Conservation (phyloP, 345 rosid genomes). For the Ceriops zippeliana region DNA sequence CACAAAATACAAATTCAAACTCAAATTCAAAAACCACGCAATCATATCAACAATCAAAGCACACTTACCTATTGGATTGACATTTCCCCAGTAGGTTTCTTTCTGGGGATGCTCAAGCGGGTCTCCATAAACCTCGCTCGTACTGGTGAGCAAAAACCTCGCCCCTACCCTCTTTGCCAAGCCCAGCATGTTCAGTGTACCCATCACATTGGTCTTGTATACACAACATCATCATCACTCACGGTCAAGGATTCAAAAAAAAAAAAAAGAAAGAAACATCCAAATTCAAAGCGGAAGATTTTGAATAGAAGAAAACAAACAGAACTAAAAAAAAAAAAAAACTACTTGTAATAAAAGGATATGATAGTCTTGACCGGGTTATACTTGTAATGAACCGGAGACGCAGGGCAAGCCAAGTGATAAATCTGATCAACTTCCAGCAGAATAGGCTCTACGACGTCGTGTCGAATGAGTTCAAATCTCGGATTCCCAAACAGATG, state of each 20-base stretch:
- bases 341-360: neutral
- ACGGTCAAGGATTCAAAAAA: neutral
- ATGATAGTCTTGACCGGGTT: conserved; percentile 98
- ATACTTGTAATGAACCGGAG: conserved; percentile 94
- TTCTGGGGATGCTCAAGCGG: conserved; percentile 99
- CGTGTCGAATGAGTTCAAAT: conserved; percentile 93
- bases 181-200: conserved; percentile 96
- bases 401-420: conserved; percentile 98
- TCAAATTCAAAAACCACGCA: neutral
- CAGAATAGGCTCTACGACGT: conserved; percentile 91
- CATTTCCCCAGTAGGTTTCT: conserved; percentile 98
- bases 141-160: conserved; percentile 89
- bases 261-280: too few relatives aligned
- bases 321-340: neutral
- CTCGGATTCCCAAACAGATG: conserved; percentile 79
- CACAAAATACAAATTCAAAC: neutral
- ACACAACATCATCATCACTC: conserved; percentile 1
- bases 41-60: neutral
- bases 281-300: neutral
- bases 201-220: conserved; percentile 99
- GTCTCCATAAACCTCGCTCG: conserved; percentile 99
- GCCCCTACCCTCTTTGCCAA: conserved; percentile 99
- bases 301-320: neutral
- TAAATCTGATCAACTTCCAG: conserved; percentile 99
- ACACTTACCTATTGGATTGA: conserved; percentile 82